Evolutionary conservation across 1,139 yeast genomes (phyloP), one percentile per base, ranked within the genome.

Genomic region (Yamadazyma blattariae): DNA sequence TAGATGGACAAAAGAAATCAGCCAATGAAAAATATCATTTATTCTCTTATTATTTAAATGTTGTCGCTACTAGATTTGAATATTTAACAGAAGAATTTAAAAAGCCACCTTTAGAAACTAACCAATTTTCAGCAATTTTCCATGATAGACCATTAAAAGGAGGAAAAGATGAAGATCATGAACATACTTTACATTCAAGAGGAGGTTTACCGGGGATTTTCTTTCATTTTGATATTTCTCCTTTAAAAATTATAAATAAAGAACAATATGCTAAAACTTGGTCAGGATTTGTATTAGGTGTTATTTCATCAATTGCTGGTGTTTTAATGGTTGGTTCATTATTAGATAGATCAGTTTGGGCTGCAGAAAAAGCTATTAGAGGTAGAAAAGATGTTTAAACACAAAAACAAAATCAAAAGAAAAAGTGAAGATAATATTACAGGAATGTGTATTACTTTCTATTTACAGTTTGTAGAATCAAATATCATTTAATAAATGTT

Each of bases 141-240:
- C 98, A 92, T 59, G 90, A 86, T 50, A 76, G 97, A 47, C 90
- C 96, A 8, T 58, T 89, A 29, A 45, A 34, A 21, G 97, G 98
- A 11, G 98, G 97, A 23, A 73, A 82, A 40, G 98, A 92, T 55
- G 84, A 75, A 21, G 96, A 88, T 55, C 96, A 92, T 59, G 90
- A 90, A 34, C 84, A 87, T 56, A 88, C 96, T 1, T 46, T 83
- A 32, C 97, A 92, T 52, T 76, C 82, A 2, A 67, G 77, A 37
- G 97, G 97, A 15, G 98, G 98, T 6, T 69, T 84, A 20, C 97
- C 98, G 0, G 97, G 97, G 3, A 76, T 89, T 6, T 87, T 80
- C 57, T 79, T 92, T 64, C 71, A 82, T 51, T 90, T 90, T 60
- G 98, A 92, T 51, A 89, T 92, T 54, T 83, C 95, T 35, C 96